Evolutionary conservation across 2,329 filamentous ascomycete species (phyloP), one percentile per base, ranked within the genome.

Genomic region (Leptodontidium sp.): DNA sequence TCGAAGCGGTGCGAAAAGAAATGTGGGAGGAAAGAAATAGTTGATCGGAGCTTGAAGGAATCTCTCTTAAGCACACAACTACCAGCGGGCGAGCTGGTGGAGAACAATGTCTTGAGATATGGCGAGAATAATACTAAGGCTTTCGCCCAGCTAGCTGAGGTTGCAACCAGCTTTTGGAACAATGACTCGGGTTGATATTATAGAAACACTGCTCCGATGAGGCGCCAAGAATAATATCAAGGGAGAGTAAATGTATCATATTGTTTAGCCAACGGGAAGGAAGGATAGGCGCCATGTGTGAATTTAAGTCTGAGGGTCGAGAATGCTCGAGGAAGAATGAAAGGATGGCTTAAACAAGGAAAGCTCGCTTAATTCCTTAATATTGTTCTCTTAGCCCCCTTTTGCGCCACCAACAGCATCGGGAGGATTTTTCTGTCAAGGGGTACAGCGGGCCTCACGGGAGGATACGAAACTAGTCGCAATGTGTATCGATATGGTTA

Each of bases 351-450:
- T 29, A 64, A 59, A 69, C 62, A 69, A 68, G 45, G 29, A 64
- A 67, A 52, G 50, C 45, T 62, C 58, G 47, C 65, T 68, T 55
- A 67, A 64, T 67, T 66, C 59, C 70, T 73, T 74, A 35, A 68
- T 73, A 74, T 74, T 74, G 73, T 74, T 74, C 73, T 73, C 52
- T 9, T 45, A 71, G 66, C 66, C 71, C 66, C 64, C 64, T 32
- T 64, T 62, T 49, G 50, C 64, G 59, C 64, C 64, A 67, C 64
- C 57, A 52, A 65, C 49, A 63, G 38, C 55, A 43, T 12, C 40
- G 38, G 43, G 26, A 26, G 52, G 61, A 59, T 57, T n/a, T 6
- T 38, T 45, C 26, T n/a, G 57, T 49, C 52, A 71, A 67, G 58
- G 32, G n/a, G 17, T 66, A 40, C 45, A 21, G 53, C 50, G 21